Evolutionary conservation across 2,329 filamentous ascomycete species (phyloP), one percentile per base, ranked within the genome.

Genomic region (Exophiala alcalophila): DNA sequence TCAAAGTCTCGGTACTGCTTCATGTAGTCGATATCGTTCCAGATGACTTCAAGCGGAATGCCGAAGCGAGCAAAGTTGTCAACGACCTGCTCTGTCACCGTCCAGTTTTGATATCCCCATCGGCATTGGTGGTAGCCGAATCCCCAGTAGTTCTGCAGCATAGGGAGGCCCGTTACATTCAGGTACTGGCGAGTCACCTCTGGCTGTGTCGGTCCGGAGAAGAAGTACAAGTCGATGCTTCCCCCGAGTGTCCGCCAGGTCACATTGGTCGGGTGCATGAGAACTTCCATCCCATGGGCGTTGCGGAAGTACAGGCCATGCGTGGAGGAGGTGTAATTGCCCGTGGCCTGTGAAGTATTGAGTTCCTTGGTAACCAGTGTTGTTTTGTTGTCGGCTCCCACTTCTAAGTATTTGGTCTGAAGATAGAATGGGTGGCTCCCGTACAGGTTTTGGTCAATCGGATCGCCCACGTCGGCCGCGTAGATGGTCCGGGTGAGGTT

Each of bases 71-170:
- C 69, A 60, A 74, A 77, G 37, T 69, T 71, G 33, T 73, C 64
- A 21, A 77, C 68, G 8, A 78, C 70, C 51, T 76, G 76, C 50
- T 83, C 74, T 3, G 87, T 50, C 14, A 52, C 50, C 5, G 46
- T 76, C 79, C 83, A 88, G 56, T 86, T 87, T 26, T 74, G 68
- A 60, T 92, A 92, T 1, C 86, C 87, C 81, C 86, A 92, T 46
- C 85, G 76, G 56, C 86, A 91, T 60, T 94, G 86, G 53, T 94
- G 87, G 59, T 76, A 91, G 1, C 88, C 88, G 47, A 94, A 79
- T 0, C 82, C 80, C 72, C 80, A 91, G 66, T 92, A 92, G 53
- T 85, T 81, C 59, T 90, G 83, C 78, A 91, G 81, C 0, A 81
- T 81, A 1, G 86, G 86, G 4, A 86, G 67, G 0, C 86, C 86